phyloP scores from a whole-genome alignment of 306 rosid species.

The Heteromeles arbutifolia region DNA sequence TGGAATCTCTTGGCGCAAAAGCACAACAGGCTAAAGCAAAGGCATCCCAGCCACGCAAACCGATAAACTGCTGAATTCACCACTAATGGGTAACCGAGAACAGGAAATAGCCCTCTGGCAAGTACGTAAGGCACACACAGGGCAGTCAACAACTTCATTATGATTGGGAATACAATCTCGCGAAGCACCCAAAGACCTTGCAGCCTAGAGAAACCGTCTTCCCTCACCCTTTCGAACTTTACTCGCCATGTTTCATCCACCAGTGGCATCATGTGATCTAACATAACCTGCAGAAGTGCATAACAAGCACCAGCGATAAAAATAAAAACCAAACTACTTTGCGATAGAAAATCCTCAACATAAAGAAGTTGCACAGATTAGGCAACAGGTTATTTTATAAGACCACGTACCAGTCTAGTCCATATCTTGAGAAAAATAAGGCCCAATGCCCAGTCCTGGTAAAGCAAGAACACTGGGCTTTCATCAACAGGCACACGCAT shows the following conservation, averaged over 20 bases:
- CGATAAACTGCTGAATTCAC: conserved; percentile 96
- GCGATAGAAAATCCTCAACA: not conserved
- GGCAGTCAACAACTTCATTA: conserved; percentile 90
- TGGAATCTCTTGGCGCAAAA: conserved; percentile 95
- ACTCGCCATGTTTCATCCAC: conserved; percentile 92
- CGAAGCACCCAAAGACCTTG: conserved; percentile 97
- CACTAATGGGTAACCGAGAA: conserved; percentile 83
- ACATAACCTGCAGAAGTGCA: conserved; percentile 62
- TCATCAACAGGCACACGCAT: conserved; percentile 99
- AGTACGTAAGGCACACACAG: conserved; percentile 86
- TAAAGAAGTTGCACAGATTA: not conserved
- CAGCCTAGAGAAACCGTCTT: conserved; percentile 93
- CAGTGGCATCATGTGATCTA: conserved; percentile 98
- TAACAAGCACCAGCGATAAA: conserved; percentile 15
- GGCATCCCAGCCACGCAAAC: conserved; percentile 98
- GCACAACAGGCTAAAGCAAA: conserved; percentile 67
- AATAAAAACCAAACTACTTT: not conserved
- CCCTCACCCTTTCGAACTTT: conserved; percentile 93
- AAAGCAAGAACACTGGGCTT: conserved; percentile 95
- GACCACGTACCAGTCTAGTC: conserved; percentile 88
- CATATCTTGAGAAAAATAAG: conserved; percentile 97
- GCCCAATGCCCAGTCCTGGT: conserved; percentile 99
- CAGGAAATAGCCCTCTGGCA: conserved; percentile 92
- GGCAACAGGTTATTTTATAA: not conserved
- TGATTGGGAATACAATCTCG: conserved; percentile 90